Base-by-base conservation (phyloP, 192 early-diverging fungal species). In the Coemansia sp. region DNA sequence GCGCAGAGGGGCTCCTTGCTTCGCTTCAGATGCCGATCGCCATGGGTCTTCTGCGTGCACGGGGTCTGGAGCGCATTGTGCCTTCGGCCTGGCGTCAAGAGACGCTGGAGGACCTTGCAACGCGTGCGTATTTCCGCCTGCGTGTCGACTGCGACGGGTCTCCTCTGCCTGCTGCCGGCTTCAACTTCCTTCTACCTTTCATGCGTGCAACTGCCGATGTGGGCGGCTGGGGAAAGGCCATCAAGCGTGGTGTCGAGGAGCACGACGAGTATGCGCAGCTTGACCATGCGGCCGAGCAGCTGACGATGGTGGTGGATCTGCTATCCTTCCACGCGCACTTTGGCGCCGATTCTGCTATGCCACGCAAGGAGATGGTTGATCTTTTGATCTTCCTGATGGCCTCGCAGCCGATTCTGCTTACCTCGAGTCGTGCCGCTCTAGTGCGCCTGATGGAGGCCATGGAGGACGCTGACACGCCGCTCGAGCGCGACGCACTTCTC, bases 41-140 rank as follows among this genome's bases (percentile, higher is more conserved):
- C 5, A 64, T 64, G 47, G 72, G 56, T 1, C 60, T 69, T 17
- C 27, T 75, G 60, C 60, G 58, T 3, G 56, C 56, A 28, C 64
- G 62, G 30, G 67, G 69, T 11, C 36, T 65, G 6, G 50, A 40
- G 10, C 24, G 29, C 35, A 48, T 45, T 4, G 58, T 76, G 29
- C 57, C 77, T 1, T 23, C 17, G 1, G 52, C 36, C 18, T 75
- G 70, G 66, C 39, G 9, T 43, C 58, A 50, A n/a, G 62, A 75
- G 64, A 18, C 58, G 15, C 41, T 60, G 50, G 54, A 57, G 40
- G 60, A 52, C 26, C 48, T 70, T 32, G 79, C 81, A 7, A 68
- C 80, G 27, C 83, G 85, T 33, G 75, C 89, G 35, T 64, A 84
- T 34, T 90, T 80, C 58, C 80, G 85, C 4, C 72, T 87, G 50